These are phyloP conservation scores for Volvox reticuliferus DNA, from an alignment of 139 green algal species.

Conservation along the genomic window DNA sequence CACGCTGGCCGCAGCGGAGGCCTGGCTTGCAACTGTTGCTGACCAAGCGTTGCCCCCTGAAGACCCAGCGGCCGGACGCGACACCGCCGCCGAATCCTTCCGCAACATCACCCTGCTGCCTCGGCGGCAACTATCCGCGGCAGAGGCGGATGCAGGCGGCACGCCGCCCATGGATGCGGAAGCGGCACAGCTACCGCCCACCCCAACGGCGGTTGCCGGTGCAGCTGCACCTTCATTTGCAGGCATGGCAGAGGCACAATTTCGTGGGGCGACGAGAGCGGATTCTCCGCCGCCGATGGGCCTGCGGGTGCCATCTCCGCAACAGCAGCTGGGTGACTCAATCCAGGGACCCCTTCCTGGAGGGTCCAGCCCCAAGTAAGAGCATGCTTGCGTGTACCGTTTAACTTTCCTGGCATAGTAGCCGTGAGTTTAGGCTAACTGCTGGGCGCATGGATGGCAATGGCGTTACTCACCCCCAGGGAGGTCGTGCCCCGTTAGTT, in stretches of 20 bases:
- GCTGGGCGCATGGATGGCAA: neutral
- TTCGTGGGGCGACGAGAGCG: neutral
- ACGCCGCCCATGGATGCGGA: neutral
- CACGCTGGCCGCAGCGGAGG: conserved; percentile 9
- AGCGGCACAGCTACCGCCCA: neutral
- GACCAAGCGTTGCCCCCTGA: neutral
- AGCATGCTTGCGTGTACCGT: neutral
- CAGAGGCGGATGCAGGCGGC: neutral
- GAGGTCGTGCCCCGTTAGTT: too few relatives aligned
- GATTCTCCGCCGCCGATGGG: neutral
- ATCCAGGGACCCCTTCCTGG: conserved; percentile 30
- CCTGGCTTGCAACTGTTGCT: conserved; percentile 13
- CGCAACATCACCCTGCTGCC: neutral
- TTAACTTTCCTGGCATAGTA: neutral
- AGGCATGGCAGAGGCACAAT: too few relatives aligned
- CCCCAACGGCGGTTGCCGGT: neutral
- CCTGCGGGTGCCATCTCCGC: neutral
- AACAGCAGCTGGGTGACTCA: neutral
- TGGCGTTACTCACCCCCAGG: too few relatives aligned
- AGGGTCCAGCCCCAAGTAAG: conserved; percentile 21
- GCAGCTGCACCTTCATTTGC: neutral
- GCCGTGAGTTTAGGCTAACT: neutral
- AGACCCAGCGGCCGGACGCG: neutral
- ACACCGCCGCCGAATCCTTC: neutral
- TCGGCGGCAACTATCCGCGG: neutral